Evolutionary conservation across 2,329 filamentous ascomycete genomes (phyloP).

Genomic region (Ciborinia camelliae): DNA sequence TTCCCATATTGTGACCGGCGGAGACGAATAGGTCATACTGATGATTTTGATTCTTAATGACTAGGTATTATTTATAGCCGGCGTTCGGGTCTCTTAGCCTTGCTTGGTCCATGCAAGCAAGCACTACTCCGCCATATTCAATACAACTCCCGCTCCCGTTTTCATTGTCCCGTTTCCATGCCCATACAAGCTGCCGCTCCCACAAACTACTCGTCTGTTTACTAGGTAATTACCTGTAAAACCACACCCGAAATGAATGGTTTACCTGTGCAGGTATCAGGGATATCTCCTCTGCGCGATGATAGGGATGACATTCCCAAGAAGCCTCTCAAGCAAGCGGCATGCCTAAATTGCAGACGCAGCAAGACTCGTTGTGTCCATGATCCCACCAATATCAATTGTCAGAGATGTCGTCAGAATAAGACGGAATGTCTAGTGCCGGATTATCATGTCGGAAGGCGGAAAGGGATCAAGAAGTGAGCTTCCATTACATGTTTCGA

Average conservation of each 20-base stretch:
- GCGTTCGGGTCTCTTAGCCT: too few species aligned
- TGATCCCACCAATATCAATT: conserved; percentile 49
- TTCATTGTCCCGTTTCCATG: too few species aligned
- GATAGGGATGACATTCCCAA: not conserved
- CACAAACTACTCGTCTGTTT: too few species aligned
- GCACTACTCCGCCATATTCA: too few species aligned
- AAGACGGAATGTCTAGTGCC: conserved; percentile 62
- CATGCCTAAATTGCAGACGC: conserved; percentile 61
- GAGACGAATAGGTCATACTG: too few species aligned
- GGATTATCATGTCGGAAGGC: conserved; percentile 69
- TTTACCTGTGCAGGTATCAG: not conserved
- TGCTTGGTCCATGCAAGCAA: too few species aligned
- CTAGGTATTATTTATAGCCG: too few species aligned
- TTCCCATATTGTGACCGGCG: too few species aligned
- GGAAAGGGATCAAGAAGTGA: conserved; percentile 76
- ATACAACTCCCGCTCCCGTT: too few species aligned
- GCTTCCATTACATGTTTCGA: conserved; percentile 24
- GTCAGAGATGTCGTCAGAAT: conserved; percentile 58
- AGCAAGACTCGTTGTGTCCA: conserved; percentile 68
- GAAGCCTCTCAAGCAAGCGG: conserved; percentile 43
- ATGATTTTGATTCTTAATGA: too few species aligned
- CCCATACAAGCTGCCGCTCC: too few species aligned
- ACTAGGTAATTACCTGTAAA: not conserved
- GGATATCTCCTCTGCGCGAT: not conserved
- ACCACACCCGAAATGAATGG: conserved; percentile 7